These are phyloP conservation scores for Ochromonas danica DNA, from an alignment of 108 stramenopile species.

Conservation along the genomic window DNA sequence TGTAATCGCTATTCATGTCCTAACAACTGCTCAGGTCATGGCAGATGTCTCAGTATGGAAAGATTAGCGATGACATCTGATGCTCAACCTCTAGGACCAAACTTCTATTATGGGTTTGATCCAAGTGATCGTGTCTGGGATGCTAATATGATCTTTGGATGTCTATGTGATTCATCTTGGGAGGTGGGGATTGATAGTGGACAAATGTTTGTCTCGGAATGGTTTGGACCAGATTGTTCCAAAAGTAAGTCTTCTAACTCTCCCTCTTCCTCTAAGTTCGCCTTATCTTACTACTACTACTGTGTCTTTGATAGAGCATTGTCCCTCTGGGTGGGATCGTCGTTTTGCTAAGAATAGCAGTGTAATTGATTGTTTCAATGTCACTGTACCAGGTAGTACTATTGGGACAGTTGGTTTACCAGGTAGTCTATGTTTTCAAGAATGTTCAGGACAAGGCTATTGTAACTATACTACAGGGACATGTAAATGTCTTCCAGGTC, in stretches of 20 bases:
- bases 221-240: conserved; percentile 61
- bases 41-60: conserved; percentile 39
- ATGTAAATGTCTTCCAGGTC: conserved; percentile 70
- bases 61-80: conserved; percentile 4
- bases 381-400: background rate
- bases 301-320: conserved; percentile 37
- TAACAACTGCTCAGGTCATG: conserved; percentile 47
- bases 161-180: conserved; percentile 54
- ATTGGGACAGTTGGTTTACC: background rate
- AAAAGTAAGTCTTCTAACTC: conserved; percentile 28
- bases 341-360: conserved; percentile 46
- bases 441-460: conserved; percentile 69
- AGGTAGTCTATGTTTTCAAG: conserved; percentile 64
- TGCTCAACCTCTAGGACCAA: conserved; percentile 36
- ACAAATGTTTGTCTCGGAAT: conserved; percentile 55
- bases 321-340: conserved; percentile 61
- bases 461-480: conserved; percentile 67
- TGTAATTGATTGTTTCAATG: conserved; percentile 48
- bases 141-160: conserved; percentile 35
- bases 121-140: conserved; percentile 43
- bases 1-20: conserved; percentile 57
- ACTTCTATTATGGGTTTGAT: conserved; percentile 32
- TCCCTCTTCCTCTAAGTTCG: background rate
- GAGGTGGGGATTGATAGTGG: conserved; percentile 48
- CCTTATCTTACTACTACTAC: no score